Conservation (phyloP, 768 basidiomycete genomes). For the Suillus weaverae region DNA sequence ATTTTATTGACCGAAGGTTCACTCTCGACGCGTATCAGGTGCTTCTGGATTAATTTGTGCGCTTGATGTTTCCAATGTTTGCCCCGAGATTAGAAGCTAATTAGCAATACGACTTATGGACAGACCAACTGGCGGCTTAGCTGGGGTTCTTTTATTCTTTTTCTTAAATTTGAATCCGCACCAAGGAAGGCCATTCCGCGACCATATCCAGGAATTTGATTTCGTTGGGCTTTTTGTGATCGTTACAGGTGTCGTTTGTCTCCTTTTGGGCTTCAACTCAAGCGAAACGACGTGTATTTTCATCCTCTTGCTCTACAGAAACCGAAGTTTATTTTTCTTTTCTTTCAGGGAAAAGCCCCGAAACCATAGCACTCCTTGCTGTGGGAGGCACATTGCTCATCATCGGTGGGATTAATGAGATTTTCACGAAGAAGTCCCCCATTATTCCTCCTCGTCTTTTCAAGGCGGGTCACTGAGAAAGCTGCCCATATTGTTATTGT, state of each 20-base stretch:
- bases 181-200: conserved; percentile 30
- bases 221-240: conserved; percentile 38
- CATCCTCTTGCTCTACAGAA: neutral
- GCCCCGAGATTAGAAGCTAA: neutral
- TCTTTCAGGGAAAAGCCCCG: conserved; percentile 25
- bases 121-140: conserved; percentile 38
- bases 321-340: conserved; percentile 4
- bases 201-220: conserved; percentile 39
- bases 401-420: conserved; percentile 34
- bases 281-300: conserved; percentile 32
- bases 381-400: conserved; percentile 35
- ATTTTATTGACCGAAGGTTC: neutral
- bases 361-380: conserved; percentile 39
- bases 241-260: conserved; percentile 36
- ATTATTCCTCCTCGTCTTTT: conserved; percentile 42
- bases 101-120: neutral
- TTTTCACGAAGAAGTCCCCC: conserved; percentile 33
- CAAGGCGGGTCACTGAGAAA: conserved; percentile 22
- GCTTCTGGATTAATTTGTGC: conserved; percentile 38
- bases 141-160: conserved; percentile 32
- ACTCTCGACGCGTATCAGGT: conserved; percentile 24
- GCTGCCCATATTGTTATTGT: neutral
- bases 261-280: conserved; percentile 40
- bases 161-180: conserved; percentile 38
- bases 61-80: conserved; percentile 4